These are phyloP conservation scores for Pseudocercospora crystallina DNA, from an alignment of 2,329 filamentous ascomycete genomes.

Conservation along the genomic window DNA sequence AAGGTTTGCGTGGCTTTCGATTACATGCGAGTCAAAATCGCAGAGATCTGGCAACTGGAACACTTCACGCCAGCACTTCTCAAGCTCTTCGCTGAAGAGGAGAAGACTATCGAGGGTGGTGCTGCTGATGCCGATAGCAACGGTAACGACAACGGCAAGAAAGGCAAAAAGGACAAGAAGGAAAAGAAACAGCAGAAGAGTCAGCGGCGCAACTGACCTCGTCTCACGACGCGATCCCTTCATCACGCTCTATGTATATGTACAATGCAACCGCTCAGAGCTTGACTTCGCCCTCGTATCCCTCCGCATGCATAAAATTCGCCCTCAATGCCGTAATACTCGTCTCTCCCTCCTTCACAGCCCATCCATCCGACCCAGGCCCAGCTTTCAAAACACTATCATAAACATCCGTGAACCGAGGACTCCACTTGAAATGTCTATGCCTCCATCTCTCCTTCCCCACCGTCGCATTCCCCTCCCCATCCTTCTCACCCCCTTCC, in stretches of 20 bases:
- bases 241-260: neutral
- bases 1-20: constrained; percentile 75
- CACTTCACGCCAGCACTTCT: constrained; percentile 61
- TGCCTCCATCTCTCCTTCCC: constrained; percentile 59
- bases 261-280: constrained; percentile 51
- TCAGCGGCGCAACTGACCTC: constrained; percentile 20
- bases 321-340: constrained; percentile 88
- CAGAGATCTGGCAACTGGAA: constrained; percentile 67
- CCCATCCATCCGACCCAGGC: constrained; percentile 90
- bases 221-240: too few species aligned
- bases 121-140: constrained; percentile 8
- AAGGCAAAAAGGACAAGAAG: constrained; percentile 16
- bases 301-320: constrained; percentile 80
- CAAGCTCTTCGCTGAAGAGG: constrained; percentile 54
- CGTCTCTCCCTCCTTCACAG: constrained; percentile 81
- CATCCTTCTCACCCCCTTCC: constrained; percentile 38
- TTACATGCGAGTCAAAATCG: constrained; percentile 71
- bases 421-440: constrained; percentile 94
- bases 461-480: constrained; percentile 31
- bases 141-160: constrained; percentile 3
- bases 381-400: constrained; percentile 76
- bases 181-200: constrained; percentile 29
- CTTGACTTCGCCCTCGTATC: constrained; percentile 71
- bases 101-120: constrained; percentile 26
- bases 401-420: constrained; percentile 82